Evolutionary conservation across 2,329 filamentous ascomycete genomes (phyloP), one percentile per base, ranked within the genome.

Genomic region (Neopestalotiopsis clavispora): DNA sequence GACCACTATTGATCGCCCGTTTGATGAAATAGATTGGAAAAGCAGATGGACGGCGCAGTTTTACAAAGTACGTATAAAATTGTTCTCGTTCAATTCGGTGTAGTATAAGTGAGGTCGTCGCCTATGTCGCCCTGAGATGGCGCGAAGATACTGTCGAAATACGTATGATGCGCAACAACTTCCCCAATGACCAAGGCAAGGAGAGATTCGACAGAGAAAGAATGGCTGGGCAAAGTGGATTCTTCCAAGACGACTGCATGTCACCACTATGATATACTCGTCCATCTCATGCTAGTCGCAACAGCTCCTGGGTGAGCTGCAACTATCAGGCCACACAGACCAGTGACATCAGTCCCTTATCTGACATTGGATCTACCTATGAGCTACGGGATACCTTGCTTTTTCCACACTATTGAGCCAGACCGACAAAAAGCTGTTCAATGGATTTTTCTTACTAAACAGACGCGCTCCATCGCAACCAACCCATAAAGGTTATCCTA

Each of bases 391-490:
- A 38, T 30, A 59, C 17, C 57, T 59, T 30, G 23, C 57, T 59
- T 64, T 49, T 64, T 49, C 2, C 61, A 42, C 59, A 64, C 61
- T 64, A 64, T 49, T 64, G 61, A 64, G 12, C n/a, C 42, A 23
- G 61, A 52, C 61, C 38, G 20, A 49, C 30, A 42, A 17, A 64
- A 38, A 10, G 6, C 28, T 20, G 9, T 17, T 42, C 61, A 30
- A 38, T 17, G 34, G 23, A 40, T 40, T 38, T n/a, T 64, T 38
- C 23, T 28, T 28, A 28, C 23, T 28, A 28, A 34, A 38, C n/a
- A 40, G n/a, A 64, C 30, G 57, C 57, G 14, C 34, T 62, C 14
- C 34, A 62, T 13, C 59, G 12, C 59, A 42, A 23, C 34, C 34
- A 20, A 20, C 12, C n/a, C 40, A 14, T 13, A 62, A 62, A 34